These are phyloP conservation scores for Solanum hybrid DNA, from an alignment of 305 asterid species.

Conservation along the genomic window DNA sequence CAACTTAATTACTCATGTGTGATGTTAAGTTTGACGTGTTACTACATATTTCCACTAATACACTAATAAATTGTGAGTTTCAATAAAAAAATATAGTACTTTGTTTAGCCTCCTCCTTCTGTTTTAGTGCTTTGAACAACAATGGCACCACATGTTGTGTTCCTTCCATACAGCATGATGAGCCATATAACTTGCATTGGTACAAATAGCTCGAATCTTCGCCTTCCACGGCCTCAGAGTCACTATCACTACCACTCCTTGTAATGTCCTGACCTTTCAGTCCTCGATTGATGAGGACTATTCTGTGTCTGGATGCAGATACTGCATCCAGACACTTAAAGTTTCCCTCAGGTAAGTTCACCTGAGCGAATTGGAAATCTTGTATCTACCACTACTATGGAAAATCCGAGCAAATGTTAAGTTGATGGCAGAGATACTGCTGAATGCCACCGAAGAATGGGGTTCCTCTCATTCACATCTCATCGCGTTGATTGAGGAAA, in stretches of 20 bases:
- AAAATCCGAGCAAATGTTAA: background rate
- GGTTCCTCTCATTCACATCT: background rate
- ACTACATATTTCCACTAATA: background rate
- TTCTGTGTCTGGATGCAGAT: background rate
- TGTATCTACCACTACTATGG: background rate
- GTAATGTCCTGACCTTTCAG: constrained; percentile 1
- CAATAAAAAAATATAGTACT: background rate
- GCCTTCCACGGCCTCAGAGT: background rate
- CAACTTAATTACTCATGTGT: background rate
- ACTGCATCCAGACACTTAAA: background rate
- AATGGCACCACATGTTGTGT: background rate
- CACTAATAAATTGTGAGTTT: background rate
- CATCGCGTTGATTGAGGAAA: background rate
- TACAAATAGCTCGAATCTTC: background rate
- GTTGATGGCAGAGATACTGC: background rate
- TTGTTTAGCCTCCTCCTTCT: background rate
- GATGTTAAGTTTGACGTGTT: background rate
- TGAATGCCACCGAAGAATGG: background rate
- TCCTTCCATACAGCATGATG: background rate
- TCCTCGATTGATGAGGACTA: background rate
- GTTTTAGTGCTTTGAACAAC: background rate
- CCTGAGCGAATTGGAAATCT: constrained; percentile 14
- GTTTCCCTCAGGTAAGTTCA: constrained; percentile 5
- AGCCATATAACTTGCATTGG: background rate
- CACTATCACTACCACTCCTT: constrained; percentile 9